phyloP scores from a whole-genome alignment of 2,329 filamentous ascomycete species.

The Apiospora hydei region DNA sequence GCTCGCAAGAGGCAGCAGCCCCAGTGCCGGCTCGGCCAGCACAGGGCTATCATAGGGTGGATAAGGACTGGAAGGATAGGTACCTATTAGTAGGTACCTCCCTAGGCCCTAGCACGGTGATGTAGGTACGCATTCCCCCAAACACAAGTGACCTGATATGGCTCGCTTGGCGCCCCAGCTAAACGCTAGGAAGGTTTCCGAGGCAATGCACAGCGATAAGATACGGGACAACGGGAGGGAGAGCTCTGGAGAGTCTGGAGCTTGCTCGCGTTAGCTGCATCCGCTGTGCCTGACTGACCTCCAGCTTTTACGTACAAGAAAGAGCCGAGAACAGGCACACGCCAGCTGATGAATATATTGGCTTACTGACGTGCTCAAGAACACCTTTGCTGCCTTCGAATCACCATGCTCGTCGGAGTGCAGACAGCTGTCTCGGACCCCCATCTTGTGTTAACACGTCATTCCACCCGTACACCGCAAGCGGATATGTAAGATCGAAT shows the following conservation, averaged over 20 bases:
- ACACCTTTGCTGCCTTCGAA: not conserved
- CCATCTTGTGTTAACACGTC: conserved; percentile 1
- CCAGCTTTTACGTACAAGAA: conserved; percentile 7
- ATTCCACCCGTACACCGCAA: not conserved
- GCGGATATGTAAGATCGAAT: not conserved
- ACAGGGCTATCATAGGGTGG: not conserved
- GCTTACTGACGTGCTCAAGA: conserved; percentile 2
- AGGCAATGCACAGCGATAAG: conserved; percentile 20
- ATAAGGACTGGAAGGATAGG: not conserved
- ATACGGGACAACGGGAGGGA: conserved; percentile 7
- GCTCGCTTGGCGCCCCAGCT: conserved; percentile 17
- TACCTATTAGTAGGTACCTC: not conserved
- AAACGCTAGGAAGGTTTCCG: conserved; percentile 20
- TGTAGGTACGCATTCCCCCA: conserved; percentile 7
- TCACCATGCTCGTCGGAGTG: not conserved
- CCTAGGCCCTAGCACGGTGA: not conserved
- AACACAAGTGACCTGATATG: conserved; percentile 10
- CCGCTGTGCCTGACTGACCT: not conserved
- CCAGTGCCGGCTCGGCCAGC: not conserved
- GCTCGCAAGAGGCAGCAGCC: conserved; percentile 11
- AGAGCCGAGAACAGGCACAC: not conserved
- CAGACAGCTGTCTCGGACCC: not conserved
- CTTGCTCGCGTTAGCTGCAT: not conserved
- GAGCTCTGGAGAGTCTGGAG: conserved; percentile 2
- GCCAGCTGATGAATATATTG: conserved; percentile 9